phyloP scores from a whole-genome alignment of 306 rosid species.

The Ormosia semicastrata region DNA sequence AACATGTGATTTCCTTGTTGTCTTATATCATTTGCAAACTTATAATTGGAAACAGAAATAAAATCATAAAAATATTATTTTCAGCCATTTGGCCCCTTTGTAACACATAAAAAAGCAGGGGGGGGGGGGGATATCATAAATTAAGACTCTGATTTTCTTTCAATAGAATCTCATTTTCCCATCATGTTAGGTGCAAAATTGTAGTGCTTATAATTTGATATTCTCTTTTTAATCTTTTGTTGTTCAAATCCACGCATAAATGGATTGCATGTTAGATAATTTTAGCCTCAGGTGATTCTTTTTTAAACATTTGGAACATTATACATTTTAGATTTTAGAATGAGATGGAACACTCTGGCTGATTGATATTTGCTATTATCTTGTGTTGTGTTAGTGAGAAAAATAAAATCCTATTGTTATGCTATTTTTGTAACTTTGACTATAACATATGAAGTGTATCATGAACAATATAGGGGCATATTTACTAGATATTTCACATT shows the following conservation, averaged over 20 bases:
- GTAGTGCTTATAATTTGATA: background rate
- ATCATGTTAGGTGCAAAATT: background rate
- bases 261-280: background rate
- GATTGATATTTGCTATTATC: background rate
- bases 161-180: background rate
- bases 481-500: background rate
- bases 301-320: background rate
- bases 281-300: background rate
- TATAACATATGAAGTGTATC: background rate
- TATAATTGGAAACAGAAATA: background rate
- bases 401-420: background rate
- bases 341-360: background rate
- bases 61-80: background rate
- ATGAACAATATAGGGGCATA: background rate
- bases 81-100: background rate
- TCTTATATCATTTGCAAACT: background rate
- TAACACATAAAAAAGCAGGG: background rate
- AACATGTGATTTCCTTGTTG: background rate
- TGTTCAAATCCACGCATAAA: background rate
- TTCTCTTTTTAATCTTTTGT: background rate
- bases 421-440: background rate
- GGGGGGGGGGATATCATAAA: background rate
- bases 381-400: background rate
- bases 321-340: background rate
- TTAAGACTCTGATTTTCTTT: background rate